phyloP scores from a whole-genome alignment of 495 filamentous ascomycete genomes.

The Filosporella fistucella region DNA sequence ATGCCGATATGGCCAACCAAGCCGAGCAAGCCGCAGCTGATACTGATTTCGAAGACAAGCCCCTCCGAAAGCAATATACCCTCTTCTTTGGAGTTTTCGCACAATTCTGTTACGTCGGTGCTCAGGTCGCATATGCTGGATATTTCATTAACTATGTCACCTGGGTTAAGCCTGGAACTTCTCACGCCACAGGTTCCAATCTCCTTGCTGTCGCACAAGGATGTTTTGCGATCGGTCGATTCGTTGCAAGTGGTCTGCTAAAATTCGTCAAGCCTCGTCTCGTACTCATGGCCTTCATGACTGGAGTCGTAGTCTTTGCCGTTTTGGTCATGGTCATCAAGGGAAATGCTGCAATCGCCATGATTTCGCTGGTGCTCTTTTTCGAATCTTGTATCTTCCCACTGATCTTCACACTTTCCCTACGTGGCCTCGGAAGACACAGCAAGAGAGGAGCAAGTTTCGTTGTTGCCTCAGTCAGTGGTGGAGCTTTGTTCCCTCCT shows the following conservation, averaged over 20 bases:
- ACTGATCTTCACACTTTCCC: conserved; percentile 62
- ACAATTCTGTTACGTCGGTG: conserved; percentile 70
- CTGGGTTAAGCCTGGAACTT: conserved; percentile 24
- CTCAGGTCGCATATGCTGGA: conserved; percentile 58
- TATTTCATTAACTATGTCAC: conserved; percentile 43
- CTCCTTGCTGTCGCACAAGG: conserved; percentile 63
- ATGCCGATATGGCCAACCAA: conserved; percentile 64
- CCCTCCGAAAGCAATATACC: conserved; percentile 58
- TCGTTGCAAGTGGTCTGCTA: conserved; percentile 51
- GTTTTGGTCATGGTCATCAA: conserved; percentile 47
- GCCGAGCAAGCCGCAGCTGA: conserved; percentile 36
- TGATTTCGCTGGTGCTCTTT: conserved; percentile 61
- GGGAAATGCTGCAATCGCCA: conserved; percentile 48
- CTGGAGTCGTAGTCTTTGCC: conserved; percentile 52
- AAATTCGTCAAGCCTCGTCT: conserved; percentile 44
- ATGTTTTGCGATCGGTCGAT: conserved; percentile 61
- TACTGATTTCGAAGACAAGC: no score
- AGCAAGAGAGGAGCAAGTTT: conserved; percentile 61
- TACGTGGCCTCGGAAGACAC: conserved; percentile 65
- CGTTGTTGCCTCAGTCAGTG: conserved; percentile 58
- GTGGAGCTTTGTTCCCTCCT: conserved; percentile 61
- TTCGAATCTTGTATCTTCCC: conserved; percentile 68
- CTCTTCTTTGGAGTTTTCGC: conserved; percentile 62
- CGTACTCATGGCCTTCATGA: conserved; percentile 45
- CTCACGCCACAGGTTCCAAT: conserved; percentile 33